Percentiles rank a stretch among this genome's conserved stretches.
These are phyloP conservation scores for Blakeslea trispora DNA, from an alignment of 371 early-diverging fungal genomes.

Conservation along the genomic window DNA sequence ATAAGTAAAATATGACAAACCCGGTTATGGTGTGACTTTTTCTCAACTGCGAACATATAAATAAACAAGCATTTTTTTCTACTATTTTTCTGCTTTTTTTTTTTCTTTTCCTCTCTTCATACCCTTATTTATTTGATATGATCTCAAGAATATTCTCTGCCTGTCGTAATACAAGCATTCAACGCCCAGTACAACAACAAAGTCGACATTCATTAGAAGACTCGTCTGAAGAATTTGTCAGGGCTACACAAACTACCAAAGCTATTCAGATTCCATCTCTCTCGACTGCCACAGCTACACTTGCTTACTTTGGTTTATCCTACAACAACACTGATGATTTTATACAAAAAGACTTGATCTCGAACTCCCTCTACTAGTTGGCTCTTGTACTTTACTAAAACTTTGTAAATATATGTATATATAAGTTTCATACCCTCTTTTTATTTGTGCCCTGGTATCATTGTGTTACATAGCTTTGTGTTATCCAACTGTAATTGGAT, in stretches of 20 bases:
- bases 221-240: slow-evolving; percentile 22
- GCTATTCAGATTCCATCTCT: background rate
- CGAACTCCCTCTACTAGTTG: slow-evolving; percentile 22
- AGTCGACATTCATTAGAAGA: slow-evolving; percentile 20
- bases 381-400: slow-evolving; percentile 9
- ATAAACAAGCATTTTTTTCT: background rate
- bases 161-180: slow-evolving; percentile 14
- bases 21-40: slow-evolving; percentile 16
- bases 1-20: slow-evolving; percentile 12
- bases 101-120: background rate
- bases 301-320: slow-evolving; percentile 30
- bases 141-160: slow-evolving; percentile 24
- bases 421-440: slow-evolving; percentile 3
- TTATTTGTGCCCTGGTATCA: background rate
- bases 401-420: slow-evolving; percentile 21
- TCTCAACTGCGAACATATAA: background rate
- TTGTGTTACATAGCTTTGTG: slow-evolving; percentile 6
- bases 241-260: background rate
- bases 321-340: slow-evolving; percentile 38
- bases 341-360: slow-evolving; percentile 39
- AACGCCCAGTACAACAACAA: slow-evolving; percentile 11
- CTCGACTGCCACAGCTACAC: background rate
- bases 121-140: slow-evolving; percentile 14
- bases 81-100: slow-evolving; percentile 1
- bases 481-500: slow-evolving; percentile 12